These are phyloP conservation scores for Pelargonium australe DNA, from an alignment of 441 rosid genomes.

Conservation along the genomic window DNA sequence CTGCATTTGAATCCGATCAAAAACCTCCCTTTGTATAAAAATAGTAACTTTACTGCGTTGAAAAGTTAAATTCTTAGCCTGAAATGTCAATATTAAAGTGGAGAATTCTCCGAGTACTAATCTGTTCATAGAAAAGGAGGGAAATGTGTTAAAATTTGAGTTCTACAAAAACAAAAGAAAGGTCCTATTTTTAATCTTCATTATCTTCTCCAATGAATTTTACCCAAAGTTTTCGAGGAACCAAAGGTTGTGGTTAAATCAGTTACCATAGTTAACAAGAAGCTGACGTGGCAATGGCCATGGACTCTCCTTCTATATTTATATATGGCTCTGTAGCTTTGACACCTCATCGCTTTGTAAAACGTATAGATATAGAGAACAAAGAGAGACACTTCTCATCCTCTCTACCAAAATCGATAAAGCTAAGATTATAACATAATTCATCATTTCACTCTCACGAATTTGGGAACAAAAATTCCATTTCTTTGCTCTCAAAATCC, in stretches of 20 bases:
- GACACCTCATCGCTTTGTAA: slow-evolving; percentile 27
- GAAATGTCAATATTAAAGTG: too few relatives aligned
- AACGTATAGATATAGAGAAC: slow-evolving; percentile 32
- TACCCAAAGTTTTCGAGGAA: slow-evolving; percentile 14
- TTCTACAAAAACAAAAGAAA: too few relatives aligned
- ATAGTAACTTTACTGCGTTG: too few relatives aligned
- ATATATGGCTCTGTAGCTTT: slow-evolving; percentile 6
- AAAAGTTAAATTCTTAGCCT: too few relatives aligned
- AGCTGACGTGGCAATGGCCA: slow-evolving; percentile 27
- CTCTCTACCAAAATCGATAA: slow-evolving; percentile 18
- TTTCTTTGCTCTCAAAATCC: slow-evolving; percentile 22
- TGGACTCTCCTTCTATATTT: slow-evolving; percentile 13
- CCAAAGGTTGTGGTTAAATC: slow-evolving; percentile 24
- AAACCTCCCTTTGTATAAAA: too few relatives aligned
- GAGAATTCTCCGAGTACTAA: too few relatives aligned
- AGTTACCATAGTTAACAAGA: slow-evolving; percentile 23
- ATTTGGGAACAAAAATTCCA: background rate
- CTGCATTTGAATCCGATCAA: too few relatives aligned
- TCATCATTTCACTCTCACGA: background rate
- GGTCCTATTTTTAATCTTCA: too few relatives aligned
- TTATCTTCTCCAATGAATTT: background rate
- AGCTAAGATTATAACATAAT: background rate
- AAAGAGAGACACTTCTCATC: slow-evolving; percentile 1
- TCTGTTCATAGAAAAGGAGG: too few relatives aligned
- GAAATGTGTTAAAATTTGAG: too few relatives aligned